Evolutionary conservation across 2,329 filamentous ascomycete genomes (phyloP), one percentile per base, ranked within the genome.

Genomic region (Talaromyces sp.): DNA sequence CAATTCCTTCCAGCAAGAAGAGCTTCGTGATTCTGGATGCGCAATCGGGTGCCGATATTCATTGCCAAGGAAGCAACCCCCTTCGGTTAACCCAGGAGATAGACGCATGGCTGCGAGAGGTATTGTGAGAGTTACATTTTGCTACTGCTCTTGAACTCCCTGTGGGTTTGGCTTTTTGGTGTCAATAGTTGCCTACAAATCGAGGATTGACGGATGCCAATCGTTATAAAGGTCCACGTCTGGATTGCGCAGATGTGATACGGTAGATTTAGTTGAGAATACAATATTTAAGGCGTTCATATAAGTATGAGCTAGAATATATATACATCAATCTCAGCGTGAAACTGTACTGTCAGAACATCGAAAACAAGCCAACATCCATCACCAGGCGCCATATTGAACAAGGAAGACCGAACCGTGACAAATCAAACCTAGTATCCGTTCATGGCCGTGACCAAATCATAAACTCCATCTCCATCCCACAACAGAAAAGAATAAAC

Each of bases 1-100:
- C 33, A 19, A 54, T 54, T 9, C 50, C 50, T 35, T 54, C 50
- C 14, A 33, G 50, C 9, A 54, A 54, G 24, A 54, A 54, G 50
- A 54, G 50, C 50, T 54, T 54, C 50, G 50, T 54, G 50, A 54
- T 24, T 54, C 14, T 54, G 22, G 50, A 35, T 54, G 50, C 50
- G 27, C 50, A 54, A 54, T 54, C 50, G 33, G 50, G 50, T 19
- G 50, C 50, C 10, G 50, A 54, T 22, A 33, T 54, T 19, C 50
- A 54, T 33, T 54, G 50, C 22, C 50, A 54, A 19, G 50, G 50
- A 54, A 31, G 22, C 50, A 54, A 54, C 10, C 50, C 50, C 31
- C 50, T 54, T 35, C 33, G 50, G 24, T 54, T 54, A 27, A 10
- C 50, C 31, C 50, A 31, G 50, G 50, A 54, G 50, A 11, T 54